Percentiles rank a stretch among this genome's conserved stretches.
Evolutionary conservation across 2,329 filamentous ascomycete genomes (phyloP).

Genomic region (Cladorrhinum sp.): DNA sequence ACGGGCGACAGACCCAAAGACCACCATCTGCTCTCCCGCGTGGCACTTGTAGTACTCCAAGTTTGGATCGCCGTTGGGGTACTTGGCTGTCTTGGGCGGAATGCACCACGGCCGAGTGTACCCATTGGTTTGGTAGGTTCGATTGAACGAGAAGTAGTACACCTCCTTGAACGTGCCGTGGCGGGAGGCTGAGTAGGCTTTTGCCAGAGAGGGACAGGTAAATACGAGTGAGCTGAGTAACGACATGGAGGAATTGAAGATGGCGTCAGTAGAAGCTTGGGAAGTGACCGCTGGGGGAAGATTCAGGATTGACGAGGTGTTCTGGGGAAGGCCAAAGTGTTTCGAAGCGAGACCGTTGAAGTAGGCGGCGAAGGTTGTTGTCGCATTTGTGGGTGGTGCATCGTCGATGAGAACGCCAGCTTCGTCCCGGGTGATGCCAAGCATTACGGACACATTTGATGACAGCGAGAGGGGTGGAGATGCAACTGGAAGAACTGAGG

Average conservation of each 20-base stretch:
- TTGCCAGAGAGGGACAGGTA: slow-evolving; percentile 36
- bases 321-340: slow-evolving; percentile 20
- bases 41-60: slow-evolving; percentile 42
- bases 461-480: slow-evolving; percentile 20
- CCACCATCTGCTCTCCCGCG: slow-evolving; percentile 38
- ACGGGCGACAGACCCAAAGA: slow-evolving; percentile 36
- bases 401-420: slow-evolving; percentile 27
- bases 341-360: slow-evolving; percentile 18
- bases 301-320: slow-evolving; percentile 19
- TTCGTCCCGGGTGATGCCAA: slow-evolving; percentile 37
- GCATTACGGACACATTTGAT: slow-evolving; percentile 33
- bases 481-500: slow-evolving; percentile 30
- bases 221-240: slow-evolving; percentile 34
- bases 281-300: slow-evolving; percentile 19
- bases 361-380: slow-evolving; percentile 20
- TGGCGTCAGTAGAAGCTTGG: slow-evolving; percentile 14
- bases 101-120: slow-evolving; percentile 33
- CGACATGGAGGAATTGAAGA: slow-evolving; percentile 35
- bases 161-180: slow-evolving; percentile 31
- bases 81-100: slow-evolving; percentile 27
- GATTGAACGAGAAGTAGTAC: slow-evolving; percentile 40
- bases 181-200: slow-evolving; percentile 35
- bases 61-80: slow-evolving; percentile 35
- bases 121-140: slow-evolving; percentile 36
- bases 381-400: slow-evolving; percentile 20